These are phyloP conservation scores for Leccinum obscurum DNA, from an alignment of 768 basidiomycete genomes.

Conservation along the genomic window DNA sequence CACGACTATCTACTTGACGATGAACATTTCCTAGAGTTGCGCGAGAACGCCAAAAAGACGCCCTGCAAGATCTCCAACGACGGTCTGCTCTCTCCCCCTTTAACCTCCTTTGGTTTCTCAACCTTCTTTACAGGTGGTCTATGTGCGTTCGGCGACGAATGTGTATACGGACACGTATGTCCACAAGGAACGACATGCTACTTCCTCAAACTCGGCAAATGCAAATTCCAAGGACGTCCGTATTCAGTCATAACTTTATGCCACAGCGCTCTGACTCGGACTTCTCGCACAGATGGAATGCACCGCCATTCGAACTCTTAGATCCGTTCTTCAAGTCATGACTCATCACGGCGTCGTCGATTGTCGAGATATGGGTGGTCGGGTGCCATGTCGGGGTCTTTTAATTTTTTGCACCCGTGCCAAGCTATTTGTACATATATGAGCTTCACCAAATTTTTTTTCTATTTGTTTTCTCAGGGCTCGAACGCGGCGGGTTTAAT, in stretches of 20 bases:
- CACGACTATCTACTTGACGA: constrained; percentile 60
- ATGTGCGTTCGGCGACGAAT: constrained; percentile 61
- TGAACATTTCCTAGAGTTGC: constrained; percentile 55
- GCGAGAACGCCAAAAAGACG: constrained; percentile 57
- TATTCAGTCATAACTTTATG: constrained; percentile 18
- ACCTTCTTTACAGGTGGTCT: constrained; percentile 42
- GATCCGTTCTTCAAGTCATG: constrained; percentile 11
- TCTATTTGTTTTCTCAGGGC: constrained; percentile 27
- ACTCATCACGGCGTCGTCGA: constrained; percentile 6
- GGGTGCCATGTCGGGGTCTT: constrained; percentile 10
- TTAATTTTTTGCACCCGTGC: constrained; percentile 11
- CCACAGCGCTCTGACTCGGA: constrained; percentile 14
- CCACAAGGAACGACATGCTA: constrained; percentile 53
- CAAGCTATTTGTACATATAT: constrained; percentile 38
- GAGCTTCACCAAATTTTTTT: constrained; percentile 26
- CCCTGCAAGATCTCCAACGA: constrained; percentile 62
- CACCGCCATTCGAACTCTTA: constrained; percentile 31
- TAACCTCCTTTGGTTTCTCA: neutral
- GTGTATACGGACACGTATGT: constrained; percentile 42
- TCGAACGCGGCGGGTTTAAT: constrained; percentile 24
- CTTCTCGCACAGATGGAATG: constrained; percentile 39
- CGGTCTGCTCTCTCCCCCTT: constrained; percentile 37
- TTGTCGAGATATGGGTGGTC: constrained; percentile 14
- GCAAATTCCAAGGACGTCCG: constrained; percentile 63
- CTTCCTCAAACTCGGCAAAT: constrained; percentile 52